Evolutionary conservation across 345 rosid species (phyloP), one percentile per base, ranked within the genome.

Genomic region (Populus euphratica): DNA sequence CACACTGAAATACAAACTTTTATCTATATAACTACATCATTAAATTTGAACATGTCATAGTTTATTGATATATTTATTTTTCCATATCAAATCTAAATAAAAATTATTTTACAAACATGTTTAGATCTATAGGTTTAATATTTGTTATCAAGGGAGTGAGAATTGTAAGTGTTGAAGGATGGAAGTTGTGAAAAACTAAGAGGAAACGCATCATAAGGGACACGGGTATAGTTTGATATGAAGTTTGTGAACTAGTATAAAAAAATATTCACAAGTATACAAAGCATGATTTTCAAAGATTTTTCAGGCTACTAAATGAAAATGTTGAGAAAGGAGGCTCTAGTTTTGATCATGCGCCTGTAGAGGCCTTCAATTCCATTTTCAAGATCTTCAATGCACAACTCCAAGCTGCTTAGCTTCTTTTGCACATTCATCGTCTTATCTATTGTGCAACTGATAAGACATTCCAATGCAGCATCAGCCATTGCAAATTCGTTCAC

Each of bases 241-340:
- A 52, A 52, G 59, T 18, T 17, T 5, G 9, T 5, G 59, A 50
- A 6, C 20, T 52, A 52, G 43, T 52, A 50, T 50, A 1, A 52
- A 18, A 6, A 50, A 52, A 52, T 52, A 52, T 52, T 52, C 20
- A 52, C 59, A 52, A 18, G 23, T 18, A 18, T 50, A 50, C n/a
- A 52, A 18, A 52, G 23, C 20, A 52, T 52, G 59, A 52, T 52
- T 18, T 0, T 52, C 8, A 20, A 20, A 5, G 59, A 18, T 50
- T 50, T 6, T 50, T 20, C 59, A 50, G 21, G 59, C n/a, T 20
- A 59, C 38, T 76, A 52, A 50, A 21, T 83, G 20, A 82, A 54
- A 62, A 76, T 80, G 39, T 84, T 87, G 62, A 90, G 90, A 79
- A 89, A n/a, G 8, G 83, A 84, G 25, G 76, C 92, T 80, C 89